A percentile compares a stretch with the other conserved stretches of the same genome.
Conservation (phyloP, 169 alveolate species). For the Plasmodium malariae region DNA sequence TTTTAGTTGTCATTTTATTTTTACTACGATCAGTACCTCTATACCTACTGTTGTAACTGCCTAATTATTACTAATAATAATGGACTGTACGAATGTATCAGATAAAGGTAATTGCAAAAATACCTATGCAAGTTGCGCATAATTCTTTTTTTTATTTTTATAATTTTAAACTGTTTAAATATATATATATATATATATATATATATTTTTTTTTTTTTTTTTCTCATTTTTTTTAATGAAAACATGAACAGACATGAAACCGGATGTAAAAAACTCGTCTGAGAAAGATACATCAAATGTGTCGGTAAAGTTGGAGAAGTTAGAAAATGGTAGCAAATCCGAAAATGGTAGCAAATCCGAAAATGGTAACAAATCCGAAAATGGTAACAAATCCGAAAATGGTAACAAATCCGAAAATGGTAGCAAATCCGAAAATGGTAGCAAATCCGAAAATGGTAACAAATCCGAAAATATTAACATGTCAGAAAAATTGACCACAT, state of each 20-base stretch:
- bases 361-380: not conserved
- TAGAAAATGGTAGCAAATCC: not conserved
- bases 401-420: not conserved
- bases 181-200: not conserved
- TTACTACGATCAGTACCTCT: too few species aligned
- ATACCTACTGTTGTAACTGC: not conserved
- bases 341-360: not conserved
- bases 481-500: too few species aligned
- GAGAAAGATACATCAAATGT: conserved; percentile 9
- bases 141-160: not conserved
- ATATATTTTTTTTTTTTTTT: not conserved
- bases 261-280: not conserved
- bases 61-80: not conserved
- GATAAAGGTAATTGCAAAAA: conserved; percentile 10
- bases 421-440: too few species aligned
- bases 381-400: not conserved
- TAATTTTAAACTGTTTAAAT: not conserved
- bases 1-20: too few species aligned
- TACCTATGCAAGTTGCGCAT: not conserved
- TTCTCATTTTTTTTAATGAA: not conserved
- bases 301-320: conserved; percentile 12
- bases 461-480: too few species aligned
- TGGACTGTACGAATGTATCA: conserved; percentile 3
- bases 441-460: too few species aligned
- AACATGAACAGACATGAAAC: not conserved